Conservation (phyloP, 371 early-diverging fungal species). For the Batrachochytrium dendrobatidis region DNA sequence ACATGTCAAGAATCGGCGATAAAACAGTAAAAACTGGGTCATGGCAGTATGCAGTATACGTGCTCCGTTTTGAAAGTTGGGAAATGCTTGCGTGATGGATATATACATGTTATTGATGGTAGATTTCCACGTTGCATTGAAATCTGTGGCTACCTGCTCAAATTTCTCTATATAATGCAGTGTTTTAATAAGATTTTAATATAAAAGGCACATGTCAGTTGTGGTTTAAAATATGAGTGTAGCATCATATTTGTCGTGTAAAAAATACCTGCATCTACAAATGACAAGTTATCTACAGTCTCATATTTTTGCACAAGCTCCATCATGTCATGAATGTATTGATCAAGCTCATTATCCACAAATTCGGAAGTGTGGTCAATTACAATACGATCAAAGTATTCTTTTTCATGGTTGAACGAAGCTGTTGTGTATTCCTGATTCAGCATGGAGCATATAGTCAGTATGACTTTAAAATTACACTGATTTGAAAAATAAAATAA, state of each 20-base stretch:
- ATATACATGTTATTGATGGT: slow-evolving; percentile 67
- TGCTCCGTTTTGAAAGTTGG: slow-evolving; percentile 87
- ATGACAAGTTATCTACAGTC: slow-evolving; percentile 36
- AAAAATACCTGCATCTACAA: slow-evolving; percentile 22
- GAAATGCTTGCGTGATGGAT: slow-evolving; percentile 77
- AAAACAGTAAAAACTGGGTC: slow-evolving; percentile 77
- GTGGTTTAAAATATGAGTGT: no score
- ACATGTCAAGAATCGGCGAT: slow-evolving; percentile 71
- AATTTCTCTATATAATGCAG: slow-evolving; percentile 38
- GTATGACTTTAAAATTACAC: background rate
- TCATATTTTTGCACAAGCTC: slow-evolving; percentile 66
- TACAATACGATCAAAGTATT: slow-evolving; percentile 62
- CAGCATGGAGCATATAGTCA: background rate
- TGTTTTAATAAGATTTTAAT: slow-evolving; percentile 11
- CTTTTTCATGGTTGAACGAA: slow-evolving; percentile 63
- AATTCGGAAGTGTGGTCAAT: slow-evolving; percentile 64
- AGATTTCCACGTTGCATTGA: slow-evolving; percentile 72
- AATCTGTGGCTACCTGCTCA: slow-evolving; percentile 59
- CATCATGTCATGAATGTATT: slow-evolving; percentile 68
- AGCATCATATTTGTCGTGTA: no score
- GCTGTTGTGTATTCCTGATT: slow-evolving; percentile 56
- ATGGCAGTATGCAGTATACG: slow-evolving; percentile 77
- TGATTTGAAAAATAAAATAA: background rate
- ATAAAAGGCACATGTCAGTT: background rate
- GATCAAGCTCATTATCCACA: slow-evolving; percentile 79